phyloP scores from a whole-genome alignment of 164 flowering plant genomes.

The Tinospora cordifolia region DNA sequence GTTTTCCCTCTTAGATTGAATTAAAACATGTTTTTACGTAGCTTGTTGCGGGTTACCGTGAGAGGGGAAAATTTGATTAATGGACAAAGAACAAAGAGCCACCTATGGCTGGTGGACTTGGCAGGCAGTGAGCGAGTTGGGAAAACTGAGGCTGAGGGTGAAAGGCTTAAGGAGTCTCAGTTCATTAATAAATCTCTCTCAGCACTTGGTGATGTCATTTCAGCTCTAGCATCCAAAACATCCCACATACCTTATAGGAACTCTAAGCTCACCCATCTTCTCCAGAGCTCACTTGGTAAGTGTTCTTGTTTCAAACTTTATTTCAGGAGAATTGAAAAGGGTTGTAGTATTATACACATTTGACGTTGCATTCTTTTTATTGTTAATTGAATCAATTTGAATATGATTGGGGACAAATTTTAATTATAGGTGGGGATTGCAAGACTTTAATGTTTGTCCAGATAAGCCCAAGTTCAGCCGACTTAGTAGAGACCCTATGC shows the following conservation, averaged over 20 bases:
- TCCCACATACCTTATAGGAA: conserved; percentile 85
- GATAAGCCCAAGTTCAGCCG: conserved; percentile 65
- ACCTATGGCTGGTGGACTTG: conserved; percentile 81
- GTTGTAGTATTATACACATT: background rate
- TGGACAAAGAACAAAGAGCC: conserved; percentile 63
- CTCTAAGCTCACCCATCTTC: conserved; percentile 90
- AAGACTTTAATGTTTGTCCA: conserved; percentile 92
- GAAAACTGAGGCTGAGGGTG: conserved; percentile 76
- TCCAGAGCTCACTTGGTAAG: conserved; percentile 90
- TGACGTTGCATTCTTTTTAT: background rate
- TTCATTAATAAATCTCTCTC: conserved; percentile 78
- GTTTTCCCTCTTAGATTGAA: background rate
- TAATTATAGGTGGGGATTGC: conserved; percentile 78
- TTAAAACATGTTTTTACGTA: conserved; percentile 16
- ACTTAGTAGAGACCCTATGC: conserved; percentile 77
- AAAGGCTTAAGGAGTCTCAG: conserved; percentile 79
- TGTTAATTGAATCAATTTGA: no score
- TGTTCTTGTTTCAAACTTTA: background rate
- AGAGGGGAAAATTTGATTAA: conserved; percentile 55
- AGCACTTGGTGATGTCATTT: conserved; percentile 81
- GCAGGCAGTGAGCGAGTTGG: conserved; percentile 91
- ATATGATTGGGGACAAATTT: background rate
- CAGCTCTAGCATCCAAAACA: conserved; percentile 71
- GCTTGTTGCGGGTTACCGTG: conserved; percentile 71
- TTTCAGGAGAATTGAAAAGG: background rate